A percentile compares a stretch with the other conserved stretches of the same genome.
Conservation (phyloP, 1,284 basidiomycete species). For the Vanrija sp. region DNA sequence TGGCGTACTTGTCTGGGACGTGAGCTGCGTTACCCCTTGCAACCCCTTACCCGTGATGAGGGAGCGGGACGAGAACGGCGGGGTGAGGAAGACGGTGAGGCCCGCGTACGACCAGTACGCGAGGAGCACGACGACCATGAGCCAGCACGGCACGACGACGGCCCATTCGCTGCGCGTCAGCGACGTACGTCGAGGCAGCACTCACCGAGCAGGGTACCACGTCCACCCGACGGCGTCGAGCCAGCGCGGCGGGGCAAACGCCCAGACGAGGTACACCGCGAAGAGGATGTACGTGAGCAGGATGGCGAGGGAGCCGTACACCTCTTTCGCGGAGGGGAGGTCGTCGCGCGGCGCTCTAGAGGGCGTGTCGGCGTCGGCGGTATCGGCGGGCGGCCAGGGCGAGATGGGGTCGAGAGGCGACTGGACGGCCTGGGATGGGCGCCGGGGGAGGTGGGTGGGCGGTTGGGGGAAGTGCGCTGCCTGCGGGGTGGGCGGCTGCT, state of each 20-base stretch:
- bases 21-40: background rate
- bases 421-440: conserved; percentile 47
- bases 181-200: background rate
- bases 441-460: background rate
- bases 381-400: conserved; percentile 54
- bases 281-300: conserved; percentile 70
- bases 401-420: conserved; percentile 57
- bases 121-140: conserved; percentile 65
- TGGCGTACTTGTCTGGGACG: conserved; percentile 4
- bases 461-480: background rate
- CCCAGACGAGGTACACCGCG: conserved; percentile 66
- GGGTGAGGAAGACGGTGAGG: conserved; percentile 66
- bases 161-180: conserved; percentile 68
- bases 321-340: conserved; percentile 54
- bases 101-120: conserved; percentile 75
- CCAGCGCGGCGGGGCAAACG: conserved; percentile 54
- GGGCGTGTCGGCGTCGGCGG: conserved; percentile 24
- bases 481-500: no score
- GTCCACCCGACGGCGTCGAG: conserved; percentile 63
- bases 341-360: background rate
- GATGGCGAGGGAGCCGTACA: conserved; percentile 83
- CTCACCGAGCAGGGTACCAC: conserved; percentile 84
- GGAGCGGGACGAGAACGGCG: conserved; percentile 61
- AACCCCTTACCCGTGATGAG: conserved; percentile 60
- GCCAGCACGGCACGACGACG: conserved; percentile 74